Base-by-base conservation (phyloP, 148 eudicot genomes). In the Chenopodium formosanum region DNA sequence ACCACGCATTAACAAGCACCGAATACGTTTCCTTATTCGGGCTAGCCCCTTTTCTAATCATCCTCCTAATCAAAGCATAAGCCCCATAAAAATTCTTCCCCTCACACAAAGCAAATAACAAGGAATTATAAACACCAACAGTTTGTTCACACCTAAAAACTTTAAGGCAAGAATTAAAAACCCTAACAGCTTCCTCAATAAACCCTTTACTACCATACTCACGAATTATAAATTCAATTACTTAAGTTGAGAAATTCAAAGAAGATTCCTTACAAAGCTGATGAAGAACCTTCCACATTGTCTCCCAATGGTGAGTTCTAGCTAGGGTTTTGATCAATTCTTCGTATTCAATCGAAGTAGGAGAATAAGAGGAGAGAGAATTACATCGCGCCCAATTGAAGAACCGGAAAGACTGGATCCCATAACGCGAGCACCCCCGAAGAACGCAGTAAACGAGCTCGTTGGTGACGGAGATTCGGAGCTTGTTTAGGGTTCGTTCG, bases 271-370 rank as follows among this genome's bases (percentile, higher is more conserved):
- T 84, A 64, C 87, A 84, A 87, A 94, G 86, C 77, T 88, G 91
- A 22, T 84, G 77, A 12, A 89, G 91, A 9, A 91, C 97, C 81
- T 92, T 95, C 99, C 99, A 95, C 99, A 95, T 95, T 17, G 99
- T 91, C 40, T 95, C 94, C 99, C 99, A 95, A 65, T 90, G 88
- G 11, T 85, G 83, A 25, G 91, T 91, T 1, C 66, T 76, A 9
- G 98, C 97, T 20, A 95, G 92, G 86, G 88, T 92, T 79, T 85
- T 86, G 69, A 95, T 84, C n/a, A 95, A 88, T 78, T 92, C 95
- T 11, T 94, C 94, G 81, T 87, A 94, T 77, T 95, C 97, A 29
- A 89, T 71, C 0, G 94, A 79, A 7, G 99, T 93, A 0, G 99
- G 99, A 40, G 91, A 86, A 74, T 95, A 95, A 22, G 86, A 80